Base-by-base conservation (phyloP, 2,329 filamentous ascomycete genomes). In the Macrophomina tecta region DNA sequence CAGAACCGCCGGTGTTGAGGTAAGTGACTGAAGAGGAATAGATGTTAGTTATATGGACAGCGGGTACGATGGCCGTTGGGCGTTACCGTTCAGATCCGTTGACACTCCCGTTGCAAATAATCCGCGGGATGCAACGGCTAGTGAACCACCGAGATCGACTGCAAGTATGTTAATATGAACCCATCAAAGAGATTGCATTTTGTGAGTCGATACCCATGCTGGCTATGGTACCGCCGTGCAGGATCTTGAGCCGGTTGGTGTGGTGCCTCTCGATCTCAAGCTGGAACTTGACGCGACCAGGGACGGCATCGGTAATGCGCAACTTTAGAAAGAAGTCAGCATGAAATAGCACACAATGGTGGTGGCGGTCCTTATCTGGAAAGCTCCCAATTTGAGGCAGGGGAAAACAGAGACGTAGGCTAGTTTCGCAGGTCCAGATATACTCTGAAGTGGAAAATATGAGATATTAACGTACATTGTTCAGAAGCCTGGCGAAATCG, bases 171-270 rank as follows among this genome's bases (percentile, higher is more conserved):
- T 12, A 38, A 42, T 61, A 52, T 1, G 12, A 18, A 23, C 4
- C 1, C 11, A 32, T n/a, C 36, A 12, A 38, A 38, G 36, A 8
- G 11, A 38, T 7, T 7, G 36, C 36, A 38, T 38, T 7, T 38
- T 38, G 36, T 23, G 36, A 8, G 36, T 2, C 6, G 53, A 4
- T 70, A 76, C 76, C 89, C 80, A 94, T 89, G 74, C 89, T 91
- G 3, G 91, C 91, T 34, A 94, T 89, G 0, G 91, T 92, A 4
- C 91, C 91, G 18, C 91, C 91, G 72, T 94, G 91, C 34, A 94
- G 84, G 42, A 90, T 93, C 64, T 88, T 86, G 0, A 94, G 82
- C 1, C 91, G 89, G 74, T 94, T 94, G 90, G 91, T 93, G 73
- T 94, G 91, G 68, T 93, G 85, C 70, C 90, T 89, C 63, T 89